These are phyloP conservation scores for Meyerozyma athensensis DNA, from an alignment of 1,139 yeast species.

Conservation along the genomic window DNA sequence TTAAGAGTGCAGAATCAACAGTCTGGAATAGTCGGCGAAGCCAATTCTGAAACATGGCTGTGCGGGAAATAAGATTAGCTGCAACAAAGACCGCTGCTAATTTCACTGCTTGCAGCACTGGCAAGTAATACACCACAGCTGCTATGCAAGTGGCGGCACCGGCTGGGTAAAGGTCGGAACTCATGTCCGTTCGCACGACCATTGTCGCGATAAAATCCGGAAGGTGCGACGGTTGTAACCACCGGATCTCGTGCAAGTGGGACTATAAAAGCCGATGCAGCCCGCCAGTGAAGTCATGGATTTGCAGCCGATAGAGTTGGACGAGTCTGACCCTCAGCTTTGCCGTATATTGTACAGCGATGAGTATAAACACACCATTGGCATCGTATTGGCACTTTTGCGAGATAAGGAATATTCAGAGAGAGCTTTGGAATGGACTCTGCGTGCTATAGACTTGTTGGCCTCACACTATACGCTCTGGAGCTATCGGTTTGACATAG, in stretches of 20 bases:
- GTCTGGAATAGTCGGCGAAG: conserved; percentile 1
- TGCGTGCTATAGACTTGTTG: conserved; percentile 55
- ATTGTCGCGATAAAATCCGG: conserved; percentile 1
- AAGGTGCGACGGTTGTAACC: background rate
- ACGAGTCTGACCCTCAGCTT: conserved; percentile 48
- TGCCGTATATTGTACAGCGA: conserved; percentile 77
- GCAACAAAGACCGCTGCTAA: conserved; percentile 2
- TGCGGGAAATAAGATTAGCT: conserved; percentile 1
- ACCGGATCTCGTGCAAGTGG: background rate
- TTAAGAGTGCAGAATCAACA: background rate
- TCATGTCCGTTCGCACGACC: conserved; percentile 2
- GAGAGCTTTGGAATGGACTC: conserved; percentile 67
- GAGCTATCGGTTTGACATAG: conserved; percentile 64
- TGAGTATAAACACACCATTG: conserved; percentile 61
- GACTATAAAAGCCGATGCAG: background rate
- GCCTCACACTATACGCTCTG: conserved; percentile 94
- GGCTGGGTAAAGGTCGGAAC: background rate
- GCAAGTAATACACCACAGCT: background rate
- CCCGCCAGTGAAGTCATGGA: conserved; percentile 16
- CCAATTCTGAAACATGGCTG: conserved; percentile 6
- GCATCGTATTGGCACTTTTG: conserved; percentile 60
- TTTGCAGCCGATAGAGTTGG: conserved; percentile 34
- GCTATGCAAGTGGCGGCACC: conserved; percentile 1
- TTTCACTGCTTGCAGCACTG: background rate
- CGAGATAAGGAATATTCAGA: conserved; percentile 56